Evolutionary conservation across 2,329 filamentous ascomycete genomes (phyloP).

Genomic region (Sordariomycetes sp.): DNA sequence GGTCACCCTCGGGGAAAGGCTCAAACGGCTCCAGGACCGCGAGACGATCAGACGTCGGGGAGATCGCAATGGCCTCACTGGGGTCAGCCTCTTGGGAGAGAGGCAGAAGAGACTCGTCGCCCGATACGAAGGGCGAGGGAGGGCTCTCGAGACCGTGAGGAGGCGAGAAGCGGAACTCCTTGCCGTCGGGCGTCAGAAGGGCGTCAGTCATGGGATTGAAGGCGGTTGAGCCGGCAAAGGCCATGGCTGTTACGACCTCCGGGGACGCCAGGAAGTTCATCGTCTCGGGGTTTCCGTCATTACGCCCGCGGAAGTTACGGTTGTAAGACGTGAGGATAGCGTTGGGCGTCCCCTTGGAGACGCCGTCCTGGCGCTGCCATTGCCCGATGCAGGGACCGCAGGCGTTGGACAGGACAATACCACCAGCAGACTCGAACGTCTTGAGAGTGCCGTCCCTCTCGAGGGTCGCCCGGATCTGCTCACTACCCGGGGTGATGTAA

Average conservation of each 20-base stretch:
- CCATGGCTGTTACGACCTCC: constrained; percentile 92
- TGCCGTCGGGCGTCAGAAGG: constrained; percentile 68
- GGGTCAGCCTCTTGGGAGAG: constrained; percentile 63
- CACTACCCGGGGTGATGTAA: constrained; percentile 92
- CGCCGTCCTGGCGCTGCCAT: constrained; percentile 84
- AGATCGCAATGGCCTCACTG: constrained; percentile 62
- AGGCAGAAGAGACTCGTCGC: constrained; percentile 64
- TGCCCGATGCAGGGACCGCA: constrained; percentile 92
- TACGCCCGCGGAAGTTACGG: constrained; percentile 93
- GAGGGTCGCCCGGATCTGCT: constrained; percentile 91
- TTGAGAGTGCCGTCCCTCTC: constrained; percentile 79
- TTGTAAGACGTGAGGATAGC: constrained; percentile 97
- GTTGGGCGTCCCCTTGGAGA: constrained; percentile 76
- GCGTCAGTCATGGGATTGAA: constrained; percentile 94
- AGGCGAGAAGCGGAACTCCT: constrained; percentile 74
- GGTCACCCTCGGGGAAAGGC: constrained; percentile 67
- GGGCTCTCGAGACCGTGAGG: constrained; percentile 61
- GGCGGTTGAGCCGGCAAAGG: constrained; percentile 81
- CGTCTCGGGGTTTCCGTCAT: constrained; percentile 90
- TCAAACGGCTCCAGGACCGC: constrained; percentile 85
- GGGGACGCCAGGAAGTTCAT: constrained; percentile 99
- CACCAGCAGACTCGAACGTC: constrained; percentile 79
- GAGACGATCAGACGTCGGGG: constrained; percentile 79
- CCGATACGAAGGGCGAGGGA: constrained; percentile 59
- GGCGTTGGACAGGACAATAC: constrained; percentile 84